These are phyloP conservation scores for Stylonectria norvegica DNA, from an alignment of 2,329 filamentous ascomycete genomes.

Conservation along the genomic window DNA sequence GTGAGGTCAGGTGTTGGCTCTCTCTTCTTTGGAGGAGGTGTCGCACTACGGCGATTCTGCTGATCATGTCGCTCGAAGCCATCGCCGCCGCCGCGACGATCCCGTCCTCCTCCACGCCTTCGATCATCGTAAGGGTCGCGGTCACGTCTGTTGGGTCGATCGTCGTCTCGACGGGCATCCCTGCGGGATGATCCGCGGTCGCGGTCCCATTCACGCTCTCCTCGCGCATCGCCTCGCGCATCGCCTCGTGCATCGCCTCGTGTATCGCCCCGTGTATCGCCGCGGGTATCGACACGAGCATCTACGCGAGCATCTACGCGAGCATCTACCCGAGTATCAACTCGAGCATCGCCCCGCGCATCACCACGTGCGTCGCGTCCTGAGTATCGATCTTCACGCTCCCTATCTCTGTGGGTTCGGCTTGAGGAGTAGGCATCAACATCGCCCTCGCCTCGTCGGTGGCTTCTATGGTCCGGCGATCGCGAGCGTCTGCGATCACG, in stretches of 20 bases:
- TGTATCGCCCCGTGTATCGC: too few species aligned
- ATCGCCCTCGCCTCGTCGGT: slow-evolving; percentile 68
- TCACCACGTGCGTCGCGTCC: slow-evolving; percentile 57
- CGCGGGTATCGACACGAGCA: too few species aligned
- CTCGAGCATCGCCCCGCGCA: too few species aligned
- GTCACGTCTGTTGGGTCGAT: slow-evolving; percentile 52
- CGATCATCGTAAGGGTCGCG: slow-evolving; percentile 53
- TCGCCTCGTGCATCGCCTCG: too few species aligned
- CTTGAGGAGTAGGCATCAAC: slow-evolving; percentile 92
- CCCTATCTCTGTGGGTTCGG: slow-evolving; percentile 85
- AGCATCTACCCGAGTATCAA: too few species aligned
- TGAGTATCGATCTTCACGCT: slow-evolving; percentile 88
- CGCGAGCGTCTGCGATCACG: slow-evolving; percentile 69
- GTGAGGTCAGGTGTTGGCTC: slow-evolving; percentile 96
- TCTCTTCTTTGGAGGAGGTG: slow-evolving; percentile 81
- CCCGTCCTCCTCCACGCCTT: slow-evolving; percentile 48
- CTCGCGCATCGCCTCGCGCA: too few species aligned
- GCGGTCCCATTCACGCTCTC: slow-evolving; percentile 75
- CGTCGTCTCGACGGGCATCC: slow-evolving; percentile 62
- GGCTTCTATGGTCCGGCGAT: slow-evolving; percentile 70
- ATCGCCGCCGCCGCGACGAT: slow-evolving; percentile 36
- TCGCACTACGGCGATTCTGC: slow-evolving; percentile 71
- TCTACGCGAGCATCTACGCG: too few species aligned
- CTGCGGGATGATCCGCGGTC: slow-evolving; percentile 61
- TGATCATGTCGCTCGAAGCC: slow-evolving; percentile 42